Conservation (phyloP, 176 grass and related monocot genomes). For the Hyparrhenia diplandra region DNA sequence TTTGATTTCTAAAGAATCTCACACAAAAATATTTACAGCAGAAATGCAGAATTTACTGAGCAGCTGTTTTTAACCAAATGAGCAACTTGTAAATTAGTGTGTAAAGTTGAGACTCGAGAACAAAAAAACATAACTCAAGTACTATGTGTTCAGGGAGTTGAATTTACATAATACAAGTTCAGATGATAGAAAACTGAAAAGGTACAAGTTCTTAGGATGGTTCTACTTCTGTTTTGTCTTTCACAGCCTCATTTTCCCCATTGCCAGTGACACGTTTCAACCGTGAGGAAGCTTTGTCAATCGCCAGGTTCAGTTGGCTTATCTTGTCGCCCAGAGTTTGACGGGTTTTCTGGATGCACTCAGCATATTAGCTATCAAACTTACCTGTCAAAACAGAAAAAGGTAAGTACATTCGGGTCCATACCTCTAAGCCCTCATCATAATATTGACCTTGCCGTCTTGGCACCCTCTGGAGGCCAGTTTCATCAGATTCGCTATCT, state of each 20-base stretch:
- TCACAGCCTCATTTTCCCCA: constrained; percentile 31
- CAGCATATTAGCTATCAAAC: constrained; percentile 8
- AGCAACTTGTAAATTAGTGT: not conserved
- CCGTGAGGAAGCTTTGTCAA: constrained; percentile 52
- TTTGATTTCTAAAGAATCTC: not conserved
- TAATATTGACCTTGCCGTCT: constrained; percentile 31
- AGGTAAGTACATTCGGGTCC: not conserved
- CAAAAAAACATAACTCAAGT: not conserved
- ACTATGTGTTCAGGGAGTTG: not conserved
- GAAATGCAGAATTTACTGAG: not conserved
- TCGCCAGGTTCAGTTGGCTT: constrained; percentile 58
- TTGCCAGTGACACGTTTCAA: constrained; percentile 47
- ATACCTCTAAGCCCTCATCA: constrained; percentile 63
- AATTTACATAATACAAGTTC: not conserved
- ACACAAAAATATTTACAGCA: not conserved
- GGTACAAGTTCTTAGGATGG: constrained; percentile 36
- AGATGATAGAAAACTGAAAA: constrained; percentile 16
- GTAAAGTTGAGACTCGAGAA: not conserved
- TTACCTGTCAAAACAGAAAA: not conserved
- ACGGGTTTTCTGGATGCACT: constrained; percentile 54
- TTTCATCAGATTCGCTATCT: constrained; percentile 38
- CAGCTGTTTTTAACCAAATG: not conserved
- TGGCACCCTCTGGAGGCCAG: constrained; percentile 34
- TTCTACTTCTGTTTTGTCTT: constrained; percentile 51
- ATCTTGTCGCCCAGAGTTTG: constrained; percentile 69